Percentiles rank a stretch among this genome's conserved stretches.
These are phyloP conservation scores for Nemophila menziesii DNA, from an alignment of 257 asterid genomes.

Conservation along the genomic window DNA sequence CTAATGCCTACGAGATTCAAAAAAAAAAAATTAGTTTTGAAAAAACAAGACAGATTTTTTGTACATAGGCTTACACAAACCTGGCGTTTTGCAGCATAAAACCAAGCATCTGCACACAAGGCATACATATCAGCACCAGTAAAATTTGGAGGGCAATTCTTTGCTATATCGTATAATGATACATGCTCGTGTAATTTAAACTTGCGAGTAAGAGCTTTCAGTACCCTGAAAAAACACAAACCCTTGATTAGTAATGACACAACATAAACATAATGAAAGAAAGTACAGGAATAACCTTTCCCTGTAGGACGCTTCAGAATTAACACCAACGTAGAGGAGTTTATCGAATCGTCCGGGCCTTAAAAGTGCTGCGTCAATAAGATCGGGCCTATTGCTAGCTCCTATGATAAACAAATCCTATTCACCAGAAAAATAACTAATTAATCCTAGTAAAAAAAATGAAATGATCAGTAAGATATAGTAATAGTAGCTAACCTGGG, in stretches of 20 bases:
- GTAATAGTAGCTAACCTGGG: conserved; percentile 45
- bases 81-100: conserved; percentile 83
- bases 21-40: background rate
- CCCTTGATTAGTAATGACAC: conserved; percentile 4
- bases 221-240: conserved; percentile 44
- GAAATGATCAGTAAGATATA: conserved; percentile 2
- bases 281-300: conserved; percentile 45
- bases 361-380: conserved; percentile 85
- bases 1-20: conserved; percentile 31
- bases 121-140: conserved; percentile 99
- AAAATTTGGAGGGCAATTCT: conserved; percentile 83
- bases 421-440: background rate
- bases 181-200: conserved; percentile 70
- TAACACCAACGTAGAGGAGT: conserved; percentile 96
- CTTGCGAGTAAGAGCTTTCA: conserved; percentile 80
- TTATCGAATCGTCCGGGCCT: conserved; percentile 98
- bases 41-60: conserved; percentile 1
- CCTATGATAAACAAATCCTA: conserved; percentile 96
- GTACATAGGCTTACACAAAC: conserved; percentile 35
- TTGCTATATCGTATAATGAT: conserved; percentile 60
- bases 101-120: conserved; percentile 98
- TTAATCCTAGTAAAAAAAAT: conserved; percentile 1
- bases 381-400: conserved; percentile 98
- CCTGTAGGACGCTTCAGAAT: conserved; percentile 81
- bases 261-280: background rate